A percentile compares a stretch with the other conserved stretches of the same genome.
Conservation (phyloP, 140 eudicot genomes). For the Ambrosia hybrid region DNA sequence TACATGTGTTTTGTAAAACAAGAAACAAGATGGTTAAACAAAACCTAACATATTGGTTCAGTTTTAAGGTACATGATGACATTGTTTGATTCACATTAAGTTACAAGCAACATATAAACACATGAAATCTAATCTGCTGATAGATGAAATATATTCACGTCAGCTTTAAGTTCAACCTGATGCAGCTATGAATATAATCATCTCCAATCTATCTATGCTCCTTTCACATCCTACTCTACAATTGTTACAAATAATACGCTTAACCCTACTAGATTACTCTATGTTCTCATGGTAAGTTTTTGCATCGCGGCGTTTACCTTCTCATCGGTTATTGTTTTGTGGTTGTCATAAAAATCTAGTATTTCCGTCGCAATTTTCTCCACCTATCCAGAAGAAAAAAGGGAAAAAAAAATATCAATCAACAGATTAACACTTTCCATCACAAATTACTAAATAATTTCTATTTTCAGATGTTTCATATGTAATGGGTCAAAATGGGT, state of each 20-base stretch:
- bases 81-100: neutral
- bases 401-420: neutral
- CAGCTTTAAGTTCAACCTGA: slow-evolving; percentile 11
- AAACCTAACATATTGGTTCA: slow-evolving; percentile 10
- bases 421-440: neutral
- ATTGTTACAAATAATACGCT: slow-evolving; percentile 19
- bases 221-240: slow-evolving; percentile 22
- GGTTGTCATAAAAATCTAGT: slow-evolving; percentile 87
- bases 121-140: slow-evolving; percentile 21
- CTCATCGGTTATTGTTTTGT: slow-evolving; percentile 72
- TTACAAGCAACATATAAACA: slow-evolving; percentile 34
- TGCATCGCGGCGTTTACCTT: slow-evolving; percentile 70
- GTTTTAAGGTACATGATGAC: slow-evolving; percentile 20
- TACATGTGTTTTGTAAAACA: neutral
- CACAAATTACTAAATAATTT: slow-evolving; percentile 1
- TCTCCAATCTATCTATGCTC: slow-evolving; percentile 12
- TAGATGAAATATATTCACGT: slow-evolving; percentile 12
- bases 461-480: neutral
- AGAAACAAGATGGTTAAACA: neutral
- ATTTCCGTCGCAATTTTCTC: slow-evolving; percentile 94
- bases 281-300: slow-evolving; percentile 57
- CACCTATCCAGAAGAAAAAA: slow-evolving; percentile 52
- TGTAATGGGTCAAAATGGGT: too few relatives aligned
- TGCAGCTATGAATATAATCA: slow-evolving; percentile 22
- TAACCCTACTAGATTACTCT: slow-evolving; percentile 22